Evolutionary conservation across 2,329 filamentous ascomycete genomes (phyloP).

Genomic region (Microcyclospora tardicrescens): DNA sequence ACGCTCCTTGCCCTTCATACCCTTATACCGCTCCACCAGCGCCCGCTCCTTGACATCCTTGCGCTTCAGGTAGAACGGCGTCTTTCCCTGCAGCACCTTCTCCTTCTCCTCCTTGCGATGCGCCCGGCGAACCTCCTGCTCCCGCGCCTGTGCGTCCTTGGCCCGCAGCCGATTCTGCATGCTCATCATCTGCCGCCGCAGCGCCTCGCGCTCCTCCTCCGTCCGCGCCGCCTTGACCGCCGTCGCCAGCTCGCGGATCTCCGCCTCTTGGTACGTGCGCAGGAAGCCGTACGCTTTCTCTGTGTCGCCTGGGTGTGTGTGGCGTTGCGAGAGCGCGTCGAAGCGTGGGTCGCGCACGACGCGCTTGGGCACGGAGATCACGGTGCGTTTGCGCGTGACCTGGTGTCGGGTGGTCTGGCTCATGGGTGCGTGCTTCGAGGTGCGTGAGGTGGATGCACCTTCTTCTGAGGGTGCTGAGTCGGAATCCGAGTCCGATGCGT

Average conservation of each 20-base stretch:
- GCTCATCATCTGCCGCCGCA: conserved; percentile 61
- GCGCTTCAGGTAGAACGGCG: conserved; percentile 86
- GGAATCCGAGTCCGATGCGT: conserved; percentile 14
- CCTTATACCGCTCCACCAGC: conserved; percentile 63
- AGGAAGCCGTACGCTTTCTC: conserved; percentile 76
- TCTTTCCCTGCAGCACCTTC: conserved; percentile 74
- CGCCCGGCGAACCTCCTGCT: conserved; percentile 55
- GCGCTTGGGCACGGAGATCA: conserved; percentile 49
- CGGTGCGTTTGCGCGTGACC: conserved; percentile 67
- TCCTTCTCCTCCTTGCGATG: conserved; percentile 78
- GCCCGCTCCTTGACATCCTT: conserved; percentile 77
- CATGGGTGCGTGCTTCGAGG: conserved; percentile 80
- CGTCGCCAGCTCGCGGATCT: conserved; percentile 61
- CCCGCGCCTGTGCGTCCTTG: conserved; percentile 54
- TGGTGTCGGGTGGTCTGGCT: conserved; percentile 71
- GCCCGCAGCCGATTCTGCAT: conserved; percentile 70
- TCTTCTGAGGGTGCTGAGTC: conserved; percentile 30
- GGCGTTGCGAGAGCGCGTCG: conserved; percentile 47
- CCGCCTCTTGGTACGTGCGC: conserved; percentile 70
- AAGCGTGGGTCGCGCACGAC: conserved; percentile 74
- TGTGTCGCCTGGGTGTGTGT: conserved; percentile 32
- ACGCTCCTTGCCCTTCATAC: conserved; percentile 74
- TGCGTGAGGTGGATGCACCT: conserved; percentile 30
- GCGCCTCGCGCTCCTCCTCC: conserved; percentile 48
- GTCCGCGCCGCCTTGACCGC: conserved; percentile 57